A percentile compares a stretch with the other conserved stretches of the same genome.
These are phyloP conservation scores for Pleurotus tuoliensis DNA, from an alignment of 768 basidiomycete species.

Conservation along the genomic window DNA sequence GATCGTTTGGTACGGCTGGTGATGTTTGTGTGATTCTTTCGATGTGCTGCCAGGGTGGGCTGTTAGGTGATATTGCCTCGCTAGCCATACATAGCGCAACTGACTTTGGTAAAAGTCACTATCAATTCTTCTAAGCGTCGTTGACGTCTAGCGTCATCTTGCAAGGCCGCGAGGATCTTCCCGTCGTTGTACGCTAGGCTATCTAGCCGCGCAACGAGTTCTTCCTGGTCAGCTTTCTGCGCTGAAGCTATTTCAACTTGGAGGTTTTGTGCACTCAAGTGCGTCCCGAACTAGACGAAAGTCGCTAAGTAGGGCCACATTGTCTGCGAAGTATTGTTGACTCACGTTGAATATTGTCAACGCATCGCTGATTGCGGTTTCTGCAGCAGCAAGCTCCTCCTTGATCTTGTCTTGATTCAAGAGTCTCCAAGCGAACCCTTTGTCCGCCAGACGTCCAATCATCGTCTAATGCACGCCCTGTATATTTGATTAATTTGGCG, in stretches of 20 bases:
- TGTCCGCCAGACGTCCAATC: slow-evolving; percentile 9
- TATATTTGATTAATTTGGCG: not conserved
- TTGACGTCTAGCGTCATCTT: slow-evolving; percentile 10
- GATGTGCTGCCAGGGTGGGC: slow-evolving; percentile 9
- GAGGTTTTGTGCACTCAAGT: slow-evolving; percentile 8
- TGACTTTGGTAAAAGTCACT: slow-evolving; percentile 16
- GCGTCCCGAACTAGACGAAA: slow-evolving; percentile 11
- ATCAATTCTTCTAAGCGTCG: slow-evolving; percentile 15
- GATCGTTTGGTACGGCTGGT: not conserved
- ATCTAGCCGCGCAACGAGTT: slow-evolving; percentile 12
- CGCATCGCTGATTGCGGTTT: slow-evolving; percentile 13
- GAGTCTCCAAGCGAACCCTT: slow-evolving; percentile 16
- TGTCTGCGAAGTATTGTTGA: not conserved
- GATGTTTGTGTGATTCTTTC: not conserved
- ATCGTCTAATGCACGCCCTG: slow-evolving; percentile 12
- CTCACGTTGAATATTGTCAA: slow-evolving; percentile 13
- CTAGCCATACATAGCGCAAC: not conserved
- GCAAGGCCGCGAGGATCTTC: slow-evolving; percentile 15
- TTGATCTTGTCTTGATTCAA: slow-evolving; percentile 14
- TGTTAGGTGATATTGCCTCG: not conserved
- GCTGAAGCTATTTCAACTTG: slow-evolving; percentile 16
- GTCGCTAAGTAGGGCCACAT: not conserved
- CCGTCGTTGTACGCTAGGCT: slow-evolving; percentile 13
- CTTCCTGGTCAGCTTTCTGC: slow-evolving; percentile 9
- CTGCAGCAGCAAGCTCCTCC: slow-evolving; percentile 10